Base-by-base conservation (phyloP, 2,329 filamentous ascomycete genomes). In the Trichothecium sympodiale region DNA sequence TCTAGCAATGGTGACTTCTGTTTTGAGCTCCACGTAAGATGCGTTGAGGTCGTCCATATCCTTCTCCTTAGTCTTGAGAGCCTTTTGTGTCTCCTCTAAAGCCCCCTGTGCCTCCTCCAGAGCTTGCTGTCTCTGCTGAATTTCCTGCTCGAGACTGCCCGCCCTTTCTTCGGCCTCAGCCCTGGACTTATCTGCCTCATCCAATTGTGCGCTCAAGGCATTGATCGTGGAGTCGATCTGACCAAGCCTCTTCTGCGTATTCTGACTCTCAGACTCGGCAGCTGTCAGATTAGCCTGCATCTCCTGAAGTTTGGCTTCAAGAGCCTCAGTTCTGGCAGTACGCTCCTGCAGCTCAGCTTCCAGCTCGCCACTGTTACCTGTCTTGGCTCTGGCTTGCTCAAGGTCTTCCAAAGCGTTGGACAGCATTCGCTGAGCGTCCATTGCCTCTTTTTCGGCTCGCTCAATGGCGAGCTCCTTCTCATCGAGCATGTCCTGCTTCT, bases 1-100 rank as follows among this genome's bases (percentile, higher is more conserved):
- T 48, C 71, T 69, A 34, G 71, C 69, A 46, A 77, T 67, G 31
- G 72, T 74, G 40, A 74, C 60, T 47, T 77, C 73, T 36, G 71
- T 76, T 62, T 77, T 77, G 50, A 73, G 62, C 55, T 76, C 71
- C 25, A 70, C 66, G 37, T 75, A 51, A 47, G 65, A 63, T 48
- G 64, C 57, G 51, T 69, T 70, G 36, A 71, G 57, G 37, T 57
- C 54, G 34, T 72, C 68, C 26, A 71, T 47, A 41, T 72, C 66
- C 32, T 62, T 59, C 36, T 72, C 66, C 54, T 67, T 69, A 41
- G 60, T 59, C 46, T 63, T 63, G 43, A 59, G 51, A 26, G 64
- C 56, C 41, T 65, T 62, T 42, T 65, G n/a, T n/a, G n/a, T n/a
- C n/a, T n/a, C n/a, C n/a, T n/a, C n/a, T n/a, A n/a, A n/a, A n/a